Conservation (phyloP, 441 rosid species). For the Populus hybrid region DNA sequence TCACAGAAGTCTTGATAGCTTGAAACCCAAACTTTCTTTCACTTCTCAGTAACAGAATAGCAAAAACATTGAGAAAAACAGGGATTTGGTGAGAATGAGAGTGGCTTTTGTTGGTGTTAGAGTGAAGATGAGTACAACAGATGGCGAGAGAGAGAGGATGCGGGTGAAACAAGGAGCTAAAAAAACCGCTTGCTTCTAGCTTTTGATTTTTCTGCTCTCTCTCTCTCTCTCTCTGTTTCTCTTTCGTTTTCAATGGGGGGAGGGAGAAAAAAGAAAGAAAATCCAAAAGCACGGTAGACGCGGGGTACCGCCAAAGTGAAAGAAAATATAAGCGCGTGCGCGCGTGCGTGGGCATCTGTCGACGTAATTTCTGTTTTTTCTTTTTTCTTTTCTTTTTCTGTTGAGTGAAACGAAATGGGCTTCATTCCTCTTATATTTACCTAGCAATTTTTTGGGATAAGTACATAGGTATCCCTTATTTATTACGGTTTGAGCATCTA, state of each 20-base stretch:
- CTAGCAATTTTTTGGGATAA: too few species aligned
- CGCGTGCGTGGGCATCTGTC: neutral
- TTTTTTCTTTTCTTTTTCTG: too few species aligned
- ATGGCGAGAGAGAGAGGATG: neutral
- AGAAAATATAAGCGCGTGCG: neutral
- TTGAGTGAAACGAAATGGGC: neutral
- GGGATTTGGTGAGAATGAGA: neutral
- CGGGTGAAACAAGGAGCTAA: neutral
- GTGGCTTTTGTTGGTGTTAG: neutral
- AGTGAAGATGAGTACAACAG: neutral
- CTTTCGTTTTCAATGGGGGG: neutral
- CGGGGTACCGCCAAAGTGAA: conserved; percentile 45
- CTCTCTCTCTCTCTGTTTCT: neutral
- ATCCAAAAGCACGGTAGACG: conserved; percentile 26
- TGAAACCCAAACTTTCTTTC: neutral
- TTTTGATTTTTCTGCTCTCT: neutral
- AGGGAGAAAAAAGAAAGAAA: neutral
- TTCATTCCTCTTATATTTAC: neutral
- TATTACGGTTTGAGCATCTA: too few species aligned
- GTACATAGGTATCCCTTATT: too few species aligned
- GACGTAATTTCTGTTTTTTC: neutral
- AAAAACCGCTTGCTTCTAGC: neutral
- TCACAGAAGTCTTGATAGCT: neutral
- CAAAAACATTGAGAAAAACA: neutral
- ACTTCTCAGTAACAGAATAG: neutral